A percentile compares a stretch with the other conserved stretches of the same genome.
Conservation (phyloP, 148 eudicot genomes). For the Selenicereus undatus region DNA sequence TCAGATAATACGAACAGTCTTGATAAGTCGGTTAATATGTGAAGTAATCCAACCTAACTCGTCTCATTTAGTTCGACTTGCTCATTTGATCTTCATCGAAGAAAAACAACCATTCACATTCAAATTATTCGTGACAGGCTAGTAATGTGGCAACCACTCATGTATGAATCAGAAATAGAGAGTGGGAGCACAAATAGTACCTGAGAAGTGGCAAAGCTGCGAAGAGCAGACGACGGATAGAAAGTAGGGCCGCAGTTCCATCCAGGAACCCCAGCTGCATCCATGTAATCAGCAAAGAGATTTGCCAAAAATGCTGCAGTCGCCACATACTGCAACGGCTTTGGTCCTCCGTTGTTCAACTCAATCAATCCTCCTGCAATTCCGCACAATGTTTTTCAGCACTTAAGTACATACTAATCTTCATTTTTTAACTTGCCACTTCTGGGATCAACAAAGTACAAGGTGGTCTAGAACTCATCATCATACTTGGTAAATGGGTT, state of each 20-base stretch:
- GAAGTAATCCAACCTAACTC: too few species aligned
- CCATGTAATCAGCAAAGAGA: constrained; percentile 66
- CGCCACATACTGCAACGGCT: constrained; percentile 66
- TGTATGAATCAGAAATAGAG: not conserved
- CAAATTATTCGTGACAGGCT: too few species aligned
- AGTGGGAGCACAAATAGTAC: constrained; percentile 21
- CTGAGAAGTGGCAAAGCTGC: constrained; percentile 61
- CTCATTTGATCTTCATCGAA: too few species aligned
- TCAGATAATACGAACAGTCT: too few species aligned
- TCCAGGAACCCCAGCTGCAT: constrained; percentile 57
- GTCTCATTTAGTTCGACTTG: too few species aligned
- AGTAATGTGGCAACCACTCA: too few species aligned
- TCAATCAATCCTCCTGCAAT: constrained; percentile 66
- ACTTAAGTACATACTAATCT: not conserved
- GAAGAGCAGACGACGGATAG: constrained; percentile 31
- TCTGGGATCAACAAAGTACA: not conserved
- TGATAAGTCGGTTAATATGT: too few species aligned
- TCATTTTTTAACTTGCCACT: not conserved
- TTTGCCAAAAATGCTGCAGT: constrained; percentile 73
- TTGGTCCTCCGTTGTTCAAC: constrained; percentile 47
- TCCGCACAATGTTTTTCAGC: not conserved
- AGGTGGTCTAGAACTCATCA: too few species aligned
- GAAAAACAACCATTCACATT: too few species aligned
- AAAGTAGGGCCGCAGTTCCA: constrained; percentile 60
- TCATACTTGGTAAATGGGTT: not conserved